Evolutionary conservation across 2,329 filamentous ascomycete genomes (phyloP).

Genomic region (Cadophora malorum): DNA sequence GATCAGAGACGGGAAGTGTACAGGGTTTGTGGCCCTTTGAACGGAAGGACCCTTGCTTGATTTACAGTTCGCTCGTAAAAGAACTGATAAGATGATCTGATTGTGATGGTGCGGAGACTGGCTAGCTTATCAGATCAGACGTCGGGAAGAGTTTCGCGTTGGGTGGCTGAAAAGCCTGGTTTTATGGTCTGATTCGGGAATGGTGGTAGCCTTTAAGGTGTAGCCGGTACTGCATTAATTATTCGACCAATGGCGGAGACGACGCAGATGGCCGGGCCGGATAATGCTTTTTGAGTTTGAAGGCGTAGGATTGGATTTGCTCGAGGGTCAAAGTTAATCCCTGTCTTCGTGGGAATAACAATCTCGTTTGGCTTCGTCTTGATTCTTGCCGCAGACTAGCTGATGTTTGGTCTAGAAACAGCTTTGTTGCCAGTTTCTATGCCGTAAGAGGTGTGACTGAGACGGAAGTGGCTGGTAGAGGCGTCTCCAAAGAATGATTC

Average conservation of each 20-base stretch:
- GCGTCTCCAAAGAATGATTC: neutral
- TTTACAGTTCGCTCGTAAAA: constrained; percentile 18
- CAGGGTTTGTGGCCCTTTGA: neutral
- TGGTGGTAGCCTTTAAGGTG: neutral
- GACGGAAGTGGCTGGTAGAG: neutral
- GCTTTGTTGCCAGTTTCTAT: neutral
- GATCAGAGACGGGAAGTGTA: constrained; percentile 25
- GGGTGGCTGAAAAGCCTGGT: neutral
- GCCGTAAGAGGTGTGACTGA: neutral
- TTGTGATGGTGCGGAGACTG: constrained; percentile 2
- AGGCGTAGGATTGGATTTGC: neutral
- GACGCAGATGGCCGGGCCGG: neutral
- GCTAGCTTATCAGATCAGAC: constrained; percentile 9
- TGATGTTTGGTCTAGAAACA: neutral
- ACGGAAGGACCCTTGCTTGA: constrained; percentile 16
- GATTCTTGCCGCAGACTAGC: neutral
- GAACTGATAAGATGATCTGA: constrained; percentile 36
- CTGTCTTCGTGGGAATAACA: neutral
- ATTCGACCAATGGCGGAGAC: neutral
- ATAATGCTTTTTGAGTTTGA: neutral
- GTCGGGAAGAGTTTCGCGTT: neutral
- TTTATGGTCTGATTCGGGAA: constrained; percentile 3
- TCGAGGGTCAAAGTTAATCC: neutral
- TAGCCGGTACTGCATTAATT: neutral
- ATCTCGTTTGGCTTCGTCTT: neutral